Evolutionary conservation across 345 rosid species (phyloP), one percentile per base, ranked within the genome.

Genomic region (Odontarrhena argentea): DNA sequence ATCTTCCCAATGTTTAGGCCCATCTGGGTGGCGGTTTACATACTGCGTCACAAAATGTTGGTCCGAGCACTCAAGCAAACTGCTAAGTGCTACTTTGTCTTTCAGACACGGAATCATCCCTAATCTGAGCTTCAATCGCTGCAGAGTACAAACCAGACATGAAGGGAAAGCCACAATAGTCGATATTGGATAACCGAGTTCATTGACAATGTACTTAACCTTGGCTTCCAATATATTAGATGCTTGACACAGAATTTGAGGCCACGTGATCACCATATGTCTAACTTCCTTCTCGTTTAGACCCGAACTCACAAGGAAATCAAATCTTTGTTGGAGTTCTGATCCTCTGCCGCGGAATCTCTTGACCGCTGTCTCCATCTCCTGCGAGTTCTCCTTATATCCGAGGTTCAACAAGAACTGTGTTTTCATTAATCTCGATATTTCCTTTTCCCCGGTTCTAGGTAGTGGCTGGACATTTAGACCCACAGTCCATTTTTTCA

Each of bases 291-390:
- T 63, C 75, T 61, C 74, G 18, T 84, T 80, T 70, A 87, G 61
- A 66, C 91, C 94, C 41, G 85, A 82, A 47, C 75, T 74, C 69
- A 84, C 77, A 26, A 90, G 63, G 34, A 76, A 80, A 78, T 90
- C 82, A 42, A 84, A 87, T 77, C 97, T 80, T 64, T 84, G 87
- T 43, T 79, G 92, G 40, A 90, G 77, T 54, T 82, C 82, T 18
- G 65, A 49, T 49, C 85, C 87, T 62, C 56, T 81, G 38, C 89
- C 88, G 32, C 92, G 81, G 71, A 83, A 81, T 3, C 46, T 18
- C 85, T 85, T 81, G 36, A 78, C 53, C 5, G 84, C 85, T 54
- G 68, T 49, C 35, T 78, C 78, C 78, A 82, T 75, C 51, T 67
- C 50, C 15, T 45, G 28, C 2, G 79, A 71, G 72, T 75, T 73